phyloP scores from a whole-genome alignment of 805 yeast species.

The Metschnikowia proteae region DNA sequence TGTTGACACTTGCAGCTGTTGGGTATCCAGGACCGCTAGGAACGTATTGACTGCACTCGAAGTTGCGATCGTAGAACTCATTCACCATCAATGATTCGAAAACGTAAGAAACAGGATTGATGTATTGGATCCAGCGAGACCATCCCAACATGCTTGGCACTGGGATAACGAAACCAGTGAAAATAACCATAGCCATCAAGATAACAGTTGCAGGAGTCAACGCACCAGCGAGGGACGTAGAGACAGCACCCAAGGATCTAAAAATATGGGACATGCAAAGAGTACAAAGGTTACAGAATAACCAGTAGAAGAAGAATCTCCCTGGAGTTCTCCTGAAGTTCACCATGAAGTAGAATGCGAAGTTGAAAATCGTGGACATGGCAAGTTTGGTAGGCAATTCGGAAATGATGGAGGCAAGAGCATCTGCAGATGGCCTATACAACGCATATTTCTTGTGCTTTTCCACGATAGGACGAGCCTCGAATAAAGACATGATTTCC shows the following conservation, averaged over 20 bases:
- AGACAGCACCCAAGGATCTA: slow-evolving; percentile 40
- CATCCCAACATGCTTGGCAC: slow-evolving; percentile 35
- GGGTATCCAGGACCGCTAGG: slow-evolving; percentile 60
- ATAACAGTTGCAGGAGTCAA: slow-evolving; percentile 45
- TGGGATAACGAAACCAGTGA: slow-evolving; percentile 46
- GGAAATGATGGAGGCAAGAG: slow-evolving; percentile 56
- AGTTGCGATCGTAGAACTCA: slow-evolving; percentile 57
- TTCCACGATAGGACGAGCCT: slow-evolving; percentile 59
- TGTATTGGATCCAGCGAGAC: slow-evolving; percentile 38
- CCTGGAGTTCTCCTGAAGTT: slow-evolving; percentile 36
- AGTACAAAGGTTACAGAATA: slow-evolving; percentile 22
- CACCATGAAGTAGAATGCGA: slow-evolving; percentile 29
- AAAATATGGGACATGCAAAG: slow-evolving; percentile 39
- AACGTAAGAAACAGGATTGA: slow-evolving; percentile 41
- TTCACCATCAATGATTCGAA: slow-evolving; percentile 58
- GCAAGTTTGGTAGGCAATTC: slow-evolving; percentile 58
- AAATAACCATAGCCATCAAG: slow-evolving; percentile 51
- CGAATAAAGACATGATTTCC: slow-evolving; percentile 56
- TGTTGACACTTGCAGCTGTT: slow-evolving; percentile 30
- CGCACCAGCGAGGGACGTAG: slow-evolving; percentile 39
- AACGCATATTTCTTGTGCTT: slow-evolving; percentile 71
- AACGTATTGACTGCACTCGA: slow-evolving; percentile 52
- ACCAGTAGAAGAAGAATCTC: slow-evolving; percentile 37
- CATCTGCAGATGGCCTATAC: slow-evolving; percentile 73
- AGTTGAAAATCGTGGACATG: slow-evolving; percentile 31